These are phyloP conservation scores for Yamadazyma insecticola DNA, from an alignment of 805 yeast genomes.

Conservation along the genomic window DNA sequence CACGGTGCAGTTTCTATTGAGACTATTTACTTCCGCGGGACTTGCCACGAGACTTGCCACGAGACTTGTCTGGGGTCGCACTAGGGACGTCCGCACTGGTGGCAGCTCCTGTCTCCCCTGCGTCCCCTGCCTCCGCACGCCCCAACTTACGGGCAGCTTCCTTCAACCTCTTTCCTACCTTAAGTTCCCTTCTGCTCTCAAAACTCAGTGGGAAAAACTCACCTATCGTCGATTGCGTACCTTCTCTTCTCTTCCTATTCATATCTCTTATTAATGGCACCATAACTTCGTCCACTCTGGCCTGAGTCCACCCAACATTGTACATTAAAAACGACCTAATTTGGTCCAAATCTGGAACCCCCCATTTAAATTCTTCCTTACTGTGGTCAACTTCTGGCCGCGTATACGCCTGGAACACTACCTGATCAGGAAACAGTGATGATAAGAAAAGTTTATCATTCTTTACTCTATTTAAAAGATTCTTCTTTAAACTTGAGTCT, in stretches of 20 bases:
- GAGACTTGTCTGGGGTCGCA: no score
- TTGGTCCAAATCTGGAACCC: constrained; percentile 77
- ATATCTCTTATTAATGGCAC: constrained; percentile 81
- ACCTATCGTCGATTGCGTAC: constrained; percentile 54
- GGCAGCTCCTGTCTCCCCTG: no score
- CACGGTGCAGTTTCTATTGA: no score
- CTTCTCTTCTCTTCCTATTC: constrained; percentile 55
- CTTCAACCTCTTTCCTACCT: constrained; percentile 57
- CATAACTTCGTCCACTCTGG: constrained; percentile 72
- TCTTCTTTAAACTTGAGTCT: constrained; percentile 46
- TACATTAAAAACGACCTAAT: constrained; percentile 64
- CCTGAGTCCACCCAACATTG: constrained; percentile 77
- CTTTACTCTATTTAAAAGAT: constrained; percentile 52
- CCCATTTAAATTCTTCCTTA: constrained; percentile 80
- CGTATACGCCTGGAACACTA: constrained; percentile 69
- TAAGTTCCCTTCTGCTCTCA: constrained; percentile 41
- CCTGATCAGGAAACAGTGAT: constrained; percentile 62
- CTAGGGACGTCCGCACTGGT: no score
- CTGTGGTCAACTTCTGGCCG: constrained; percentile 84
- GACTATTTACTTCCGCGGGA: no score
- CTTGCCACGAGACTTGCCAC: no score
- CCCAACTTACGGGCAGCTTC: constrained; percentile 52
- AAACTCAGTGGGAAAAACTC: constrained; percentile 67
- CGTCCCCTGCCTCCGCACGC: no score
- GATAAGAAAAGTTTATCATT: constrained; percentile 52